Conservation (phyloP, 345 rosid species). For the Euphorbia peplus region DNA sequence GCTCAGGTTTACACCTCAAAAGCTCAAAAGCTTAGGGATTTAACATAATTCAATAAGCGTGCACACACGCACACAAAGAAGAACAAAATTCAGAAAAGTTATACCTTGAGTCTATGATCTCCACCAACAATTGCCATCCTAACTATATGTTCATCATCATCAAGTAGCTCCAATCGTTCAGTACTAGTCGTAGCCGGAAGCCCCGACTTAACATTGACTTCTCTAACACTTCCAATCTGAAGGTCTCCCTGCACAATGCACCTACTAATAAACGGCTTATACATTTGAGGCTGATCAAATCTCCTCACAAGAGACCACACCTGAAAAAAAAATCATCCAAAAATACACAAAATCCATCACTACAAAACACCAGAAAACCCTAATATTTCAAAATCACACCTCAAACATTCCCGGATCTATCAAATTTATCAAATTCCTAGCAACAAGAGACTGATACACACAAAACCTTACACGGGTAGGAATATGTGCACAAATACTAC, state of each 20-base stretch:
- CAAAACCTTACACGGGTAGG: no score
- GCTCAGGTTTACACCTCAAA: background rate
- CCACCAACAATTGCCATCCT: slow-evolving; percentile 84
- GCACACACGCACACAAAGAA: background rate
- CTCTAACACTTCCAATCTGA: slow-evolving; percentile 78
- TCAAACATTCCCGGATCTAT: slow-evolving; percentile 1
- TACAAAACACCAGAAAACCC: background rate
- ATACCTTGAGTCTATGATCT: slow-evolving; percentile 83
- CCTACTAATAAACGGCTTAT: slow-evolving; percentile 71
- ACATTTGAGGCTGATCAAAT: slow-evolving; percentile 76
- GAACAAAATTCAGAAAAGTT: background rate
- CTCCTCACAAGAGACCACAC: slow-evolving; percentile 85
- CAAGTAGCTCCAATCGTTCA: slow-evolving; percentile 67
- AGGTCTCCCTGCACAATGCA: slow-evolving; percentile 68
- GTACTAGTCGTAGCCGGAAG: slow-evolving; percentile 80
- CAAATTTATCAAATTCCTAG: no score
- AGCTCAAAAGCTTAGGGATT: no score
- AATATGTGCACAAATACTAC: no score
- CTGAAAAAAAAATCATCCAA: slow-evolving; percentile 37
- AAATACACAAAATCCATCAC: background rate
- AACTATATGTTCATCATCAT: slow-evolving; percentile 70
- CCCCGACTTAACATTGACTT: slow-evolving; percentile 76
- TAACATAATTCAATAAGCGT: background rate
- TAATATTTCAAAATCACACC: no score
- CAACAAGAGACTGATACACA: no score